Percentiles rank a stretch among this genome's conserved stretches.
Evolutionary conservation across 192 early-diverging fungal species (phyloP).

Genomic region (Thamnidium elegans): DNA sequence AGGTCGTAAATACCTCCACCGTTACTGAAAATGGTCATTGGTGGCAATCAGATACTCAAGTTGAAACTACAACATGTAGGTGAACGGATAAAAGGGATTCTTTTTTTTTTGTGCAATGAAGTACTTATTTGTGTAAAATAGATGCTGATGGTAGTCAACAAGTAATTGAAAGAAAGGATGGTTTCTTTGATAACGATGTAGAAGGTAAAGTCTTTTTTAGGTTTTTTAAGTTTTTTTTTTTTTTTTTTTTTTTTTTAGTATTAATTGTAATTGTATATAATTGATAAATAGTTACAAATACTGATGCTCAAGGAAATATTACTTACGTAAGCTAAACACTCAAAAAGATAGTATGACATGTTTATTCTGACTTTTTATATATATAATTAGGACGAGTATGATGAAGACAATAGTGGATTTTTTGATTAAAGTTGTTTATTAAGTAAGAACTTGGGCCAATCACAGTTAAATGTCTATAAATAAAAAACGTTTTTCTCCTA

Average conservation of each 20-base stretch:
- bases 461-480: too few species aligned
- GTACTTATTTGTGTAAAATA: background rate
- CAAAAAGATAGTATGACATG: background rate
- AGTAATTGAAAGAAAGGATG: slow-evolving; percentile 27
- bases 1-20: slow-evolving; percentile 14
- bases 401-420: slow-evolving; percentile 7
- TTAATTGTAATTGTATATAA: too few species aligned
- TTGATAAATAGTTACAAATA: slow-evolving; percentile 22
- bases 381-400: slow-evolving; percentile 7
- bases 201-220: slow-evolving; percentile 14
- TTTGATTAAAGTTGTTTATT: slow-evolving; percentile 8
- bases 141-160: slow-evolving; percentile 33
- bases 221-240: background rate
- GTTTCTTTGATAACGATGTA: slow-evolving; percentile 27
- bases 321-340: slow-evolving; percentile 4
- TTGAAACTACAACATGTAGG: slow-evolving; percentile 25
- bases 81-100: too few species aligned
- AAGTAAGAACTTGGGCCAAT: background rate
- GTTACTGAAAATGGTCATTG: slow-evolving; percentile 32
- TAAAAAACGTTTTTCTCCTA: too few species aligned
- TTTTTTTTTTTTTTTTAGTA: background rate
- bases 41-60: slow-evolving; percentile 30
- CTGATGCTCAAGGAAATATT: slow-evolving; percentile 28
- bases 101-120: background rate
- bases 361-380: background rate